These are phyloP conservation scores for Tetracentron sinense DNA, from an alignment of 164 flowering plant genomes.

Conservation along the genomic window DNA sequence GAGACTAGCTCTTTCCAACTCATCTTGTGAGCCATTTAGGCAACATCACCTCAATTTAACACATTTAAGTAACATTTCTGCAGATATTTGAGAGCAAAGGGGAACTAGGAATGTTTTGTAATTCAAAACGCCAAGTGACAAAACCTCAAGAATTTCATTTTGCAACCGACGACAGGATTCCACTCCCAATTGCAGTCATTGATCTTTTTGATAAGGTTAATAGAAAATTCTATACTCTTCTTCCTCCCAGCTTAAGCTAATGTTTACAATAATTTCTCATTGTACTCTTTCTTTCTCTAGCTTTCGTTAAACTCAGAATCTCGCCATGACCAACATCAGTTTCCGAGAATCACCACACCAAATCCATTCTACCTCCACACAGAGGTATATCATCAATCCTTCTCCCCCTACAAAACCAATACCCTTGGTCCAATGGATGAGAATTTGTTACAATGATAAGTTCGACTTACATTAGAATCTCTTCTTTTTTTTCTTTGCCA, in stretches of 20 bases:
- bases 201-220: conserved; percentile 84
- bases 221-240: not conserved
- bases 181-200: conserved; percentile 40
- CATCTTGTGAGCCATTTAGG: not conserved
- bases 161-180: conserved; percentile 80
- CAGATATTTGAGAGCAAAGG: conserved; percentile 96
- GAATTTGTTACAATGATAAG: not conserved
- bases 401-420: not conserved
- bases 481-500: not conserved
- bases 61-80: not conserved
- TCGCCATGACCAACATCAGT: conserved; percentile 38
- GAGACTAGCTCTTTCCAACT: not conserved
- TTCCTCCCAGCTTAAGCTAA: too few relatives aligned
- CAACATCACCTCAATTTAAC: not conserved
- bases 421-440: not conserved
- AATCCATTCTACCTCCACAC: conserved; percentile 89
- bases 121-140: conserved; percentile 63
- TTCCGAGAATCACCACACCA: conserved; percentile 65
- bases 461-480: too few relatives aligned
- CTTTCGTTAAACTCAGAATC: conserved; percentile 74
- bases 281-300: conserved; percentile 30
- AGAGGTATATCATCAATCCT: conserved; percentile 39
- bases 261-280: too few relatives aligned
- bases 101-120: conserved; percentile 66
- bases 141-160: conserved; percentile 88